phyloP scores from a whole-genome alignment of 306 rosid genomes.

The Dryas octopetala region DNA sequence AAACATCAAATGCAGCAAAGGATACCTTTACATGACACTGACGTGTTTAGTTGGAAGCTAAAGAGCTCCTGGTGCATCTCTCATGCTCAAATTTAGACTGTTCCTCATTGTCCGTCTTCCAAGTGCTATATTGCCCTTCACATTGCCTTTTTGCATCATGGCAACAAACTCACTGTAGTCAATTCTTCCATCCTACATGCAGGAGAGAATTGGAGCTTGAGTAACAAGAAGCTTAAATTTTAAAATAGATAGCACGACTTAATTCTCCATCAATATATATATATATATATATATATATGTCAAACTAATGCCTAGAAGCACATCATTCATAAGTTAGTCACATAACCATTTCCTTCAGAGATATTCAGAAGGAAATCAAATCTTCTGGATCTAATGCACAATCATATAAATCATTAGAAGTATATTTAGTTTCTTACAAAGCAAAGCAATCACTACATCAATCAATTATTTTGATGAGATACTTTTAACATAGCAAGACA shows the following conservation, averaged over 20 bases:
- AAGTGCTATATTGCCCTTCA: conserved; percentile 75
- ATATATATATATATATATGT: not conserved
- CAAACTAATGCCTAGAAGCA: not conserved
- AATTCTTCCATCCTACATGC: conserved; percentile 79
- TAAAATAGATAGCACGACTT: not conserved
- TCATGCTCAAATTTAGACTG: conserved; percentile 90
- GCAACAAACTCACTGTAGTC: conserved; percentile 93
- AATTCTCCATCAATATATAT: not conserved
- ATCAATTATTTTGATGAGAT: not conserved
- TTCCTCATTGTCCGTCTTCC: conserved; percentile 96
- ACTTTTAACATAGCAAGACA: not conserved
- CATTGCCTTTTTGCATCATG: conserved; percentile 96
- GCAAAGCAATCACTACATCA: not conserved
- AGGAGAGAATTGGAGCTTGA: conserved; percentile 27
- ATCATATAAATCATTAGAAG: not conserved
- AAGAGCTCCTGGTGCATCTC: conserved; percentile 71
- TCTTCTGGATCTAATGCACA: not conserved
- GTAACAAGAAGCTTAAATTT: conserved; percentile 8
- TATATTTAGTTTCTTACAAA: not conserved
- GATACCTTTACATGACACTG: conserved; percentile 43
- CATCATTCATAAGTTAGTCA: not conserved
- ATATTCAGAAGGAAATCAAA: conserved; percentile 2
- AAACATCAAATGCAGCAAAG: conserved; percentile 2
- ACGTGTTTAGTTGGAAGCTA: conserved; percentile 45
- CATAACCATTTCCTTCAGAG: not conserved